These are phyloP conservation scores for Hyphopichia buzzinii DNA, from an alignment of 1,139 yeast genomes.

Conservation along the genomic window DNA sequence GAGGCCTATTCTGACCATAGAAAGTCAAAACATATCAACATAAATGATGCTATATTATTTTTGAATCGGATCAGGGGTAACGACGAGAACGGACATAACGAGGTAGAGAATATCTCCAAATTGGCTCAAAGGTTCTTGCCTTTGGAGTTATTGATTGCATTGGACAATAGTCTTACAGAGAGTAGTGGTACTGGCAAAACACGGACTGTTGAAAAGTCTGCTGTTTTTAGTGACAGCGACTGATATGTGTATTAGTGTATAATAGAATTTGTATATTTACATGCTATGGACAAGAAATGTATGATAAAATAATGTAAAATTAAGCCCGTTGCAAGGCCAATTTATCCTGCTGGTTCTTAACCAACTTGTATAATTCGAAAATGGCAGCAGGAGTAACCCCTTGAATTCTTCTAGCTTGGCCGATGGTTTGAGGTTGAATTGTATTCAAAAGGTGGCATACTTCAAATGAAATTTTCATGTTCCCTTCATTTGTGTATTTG, in stretches of 20 bases:
- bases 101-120: conserved; percentile 24
- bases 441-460: conserved; percentile 68
- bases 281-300: not conserved
- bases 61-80: conserved; percentile 30
- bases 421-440: conserved; percentile 83
- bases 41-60: conserved; percentile 36
- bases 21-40: conserved; percentile 22
- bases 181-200: not conserved
- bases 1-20: conserved; percentile 36
- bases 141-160: conserved; percentile 31
- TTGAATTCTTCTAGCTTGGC: conserved; percentile 91
- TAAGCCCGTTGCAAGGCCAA: conserved; percentile 10
- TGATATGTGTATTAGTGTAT: conserved; percentile 8
- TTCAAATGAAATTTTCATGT: conserved; percentile 63
- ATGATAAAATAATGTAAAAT: not conserved
- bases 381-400: conserved; percentile 90
- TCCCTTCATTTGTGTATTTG: conserved; percentile 53
- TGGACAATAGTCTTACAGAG: conserved; percentile 30
- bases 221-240: conserved; percentile 8
- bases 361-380: conserved; percentile 59
- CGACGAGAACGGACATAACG: conserved; percentile 15
- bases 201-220: not conserved
- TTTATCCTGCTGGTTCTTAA: conserved; percentile 28
- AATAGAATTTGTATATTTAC: conserved; percentile 8
- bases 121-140: conserved; percentile 39